A percentile compares a stretch with the other conserved stretches of the same genome.
Evolutionary conservation across 192 early-diverging fungal species (phyloP).

Genomic region (Allomyces arbusculus): DNA sequence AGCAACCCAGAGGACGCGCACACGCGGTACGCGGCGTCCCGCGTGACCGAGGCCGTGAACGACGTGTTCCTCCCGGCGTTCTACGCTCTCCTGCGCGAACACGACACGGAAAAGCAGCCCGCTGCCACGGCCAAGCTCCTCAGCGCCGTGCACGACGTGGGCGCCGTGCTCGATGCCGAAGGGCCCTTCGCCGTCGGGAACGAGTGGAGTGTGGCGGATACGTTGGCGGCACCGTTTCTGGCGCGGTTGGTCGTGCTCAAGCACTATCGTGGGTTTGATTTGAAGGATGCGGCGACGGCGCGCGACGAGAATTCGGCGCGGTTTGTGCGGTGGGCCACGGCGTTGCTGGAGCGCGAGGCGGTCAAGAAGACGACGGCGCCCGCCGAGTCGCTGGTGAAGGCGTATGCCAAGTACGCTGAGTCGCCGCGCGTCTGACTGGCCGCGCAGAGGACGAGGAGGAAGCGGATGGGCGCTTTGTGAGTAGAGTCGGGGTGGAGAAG

Average conservation of each 20-base stretch:
- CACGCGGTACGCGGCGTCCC: conserved; percentile 18
- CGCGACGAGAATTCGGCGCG: conserved; percentile 6
- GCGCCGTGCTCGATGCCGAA: conserved; percentile 8
- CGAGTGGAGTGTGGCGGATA: conserved; percentile 23
- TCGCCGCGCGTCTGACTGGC: too few relatives aligned
- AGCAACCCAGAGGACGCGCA: conserved; percentile 14
- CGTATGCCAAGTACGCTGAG: conserved; percentile 8
- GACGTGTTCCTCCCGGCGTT: conserved; percentile 7
- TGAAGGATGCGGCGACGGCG: neutral
- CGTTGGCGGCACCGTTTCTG: conserved; percentile 19
- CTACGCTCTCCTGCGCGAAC: conserved; percentile 9
- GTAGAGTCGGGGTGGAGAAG: too few relatives aligned
- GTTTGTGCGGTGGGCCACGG: conserved; percentile 15
- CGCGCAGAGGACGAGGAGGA: too few relatives aligned
- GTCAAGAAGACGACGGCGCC: conserved; percentile 10
- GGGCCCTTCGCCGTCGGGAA: conserved; percentile 25
- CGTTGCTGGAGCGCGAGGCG: conserved; percentile 4
- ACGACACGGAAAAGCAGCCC: conserved; percentile 7
- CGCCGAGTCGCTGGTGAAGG: conserved; percentile 6
- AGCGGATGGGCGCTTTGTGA: too few relatives aligned
- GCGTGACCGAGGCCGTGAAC: conserved; percentile 20
- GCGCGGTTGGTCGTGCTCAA: conserved; percentile 5
- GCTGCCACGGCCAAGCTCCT: conserved; percentile 10
- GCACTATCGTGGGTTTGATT: neutral
- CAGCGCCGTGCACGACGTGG: conserved; percentile 12